phyloP scores from a whole-genome alignment of 768 basidiomycete species.

The Dioszegia crocea region DNA sequence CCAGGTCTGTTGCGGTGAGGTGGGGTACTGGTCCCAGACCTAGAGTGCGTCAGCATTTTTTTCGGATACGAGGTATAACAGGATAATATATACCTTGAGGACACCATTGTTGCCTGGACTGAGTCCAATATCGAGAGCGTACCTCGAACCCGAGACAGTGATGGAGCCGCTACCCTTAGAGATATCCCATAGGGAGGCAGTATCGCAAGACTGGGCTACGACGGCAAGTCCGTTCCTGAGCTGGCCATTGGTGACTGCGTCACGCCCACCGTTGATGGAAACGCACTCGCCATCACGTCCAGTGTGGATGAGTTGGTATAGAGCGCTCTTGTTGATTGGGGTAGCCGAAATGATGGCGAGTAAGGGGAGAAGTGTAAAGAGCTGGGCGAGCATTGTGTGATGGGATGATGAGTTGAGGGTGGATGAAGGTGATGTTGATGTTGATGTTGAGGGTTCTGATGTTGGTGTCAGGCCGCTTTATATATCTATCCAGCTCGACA shows the following conservation, averaged over 20 bases:
- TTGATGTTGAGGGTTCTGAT: no score
- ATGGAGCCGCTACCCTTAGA: conserved; percentile 14
- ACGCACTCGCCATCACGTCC: conserved; percentile 10
- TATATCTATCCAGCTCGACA: no score
- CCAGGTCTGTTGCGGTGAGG: conserved; percentile 32
- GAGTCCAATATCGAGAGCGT: conserved; percentile 20
- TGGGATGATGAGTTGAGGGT: background rate
- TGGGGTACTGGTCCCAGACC: conserved; percentile 26
- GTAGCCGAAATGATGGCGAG: background rate
- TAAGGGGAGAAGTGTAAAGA: background rate
- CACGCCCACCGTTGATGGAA: background rate
- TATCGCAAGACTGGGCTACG: conserved; percentile 4
- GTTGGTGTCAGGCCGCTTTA: no score
- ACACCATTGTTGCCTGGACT: conserved; percentile 21
- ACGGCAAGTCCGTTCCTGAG: conserved; percentile 13
- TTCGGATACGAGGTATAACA: background rate
- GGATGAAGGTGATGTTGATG: no score
- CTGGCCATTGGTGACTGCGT: background rate
- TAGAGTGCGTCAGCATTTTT: background rate
- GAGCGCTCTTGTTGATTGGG: conserved; percentile 9
- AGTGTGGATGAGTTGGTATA: conserved; percentile 4
- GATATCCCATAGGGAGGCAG: conserved; percentile 21
- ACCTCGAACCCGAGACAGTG: conserved; percentile 14
- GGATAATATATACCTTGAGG: conserved; percentile 16
- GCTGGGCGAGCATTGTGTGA: conserved; percentile 1